Base-by-base conservation (phyloP, 306 rosid species). In the Glycine tomentella region DNA sequence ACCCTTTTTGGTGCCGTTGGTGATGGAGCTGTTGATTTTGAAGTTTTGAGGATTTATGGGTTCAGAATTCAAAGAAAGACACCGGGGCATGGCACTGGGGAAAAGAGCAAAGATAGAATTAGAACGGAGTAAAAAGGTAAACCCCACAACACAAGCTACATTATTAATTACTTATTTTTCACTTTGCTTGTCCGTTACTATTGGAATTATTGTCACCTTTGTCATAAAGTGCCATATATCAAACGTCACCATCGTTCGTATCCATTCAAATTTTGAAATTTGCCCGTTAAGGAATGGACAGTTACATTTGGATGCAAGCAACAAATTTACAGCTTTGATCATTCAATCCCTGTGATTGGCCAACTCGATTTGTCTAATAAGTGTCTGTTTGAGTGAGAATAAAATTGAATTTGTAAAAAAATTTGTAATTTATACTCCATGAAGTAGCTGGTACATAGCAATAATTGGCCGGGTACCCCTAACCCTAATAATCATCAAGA, bases 161-260 rank as follows among this genome's bases (percentile, higher is more conserved):
- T 4, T 66, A 63, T 16, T 61, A 34, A 3, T 38, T 25, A 25
- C 2, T 9, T 38, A 9, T 75, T 68, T 59, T 55, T 73, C 82
- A 72, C 95, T 89, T 90, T 88, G 64, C 86, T 84, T 84, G 87
- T 80, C 84, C 83, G 48, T 79, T 72, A 70, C 81, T 72, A 17
- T 58, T 59, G 80, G 82, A 76, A 80, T 86, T 70, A 76, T 80
- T 40, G 38, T 46, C 4, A 7, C 20, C 55, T 59, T 75, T 0
- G 40, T 80, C 74, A 83, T 40, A 57, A 42, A 51, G 78, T 10
- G 57, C 52, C 31, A 45, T 73, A 11, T 50, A 11, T 57, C 48
- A 56, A 58, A 40, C 31, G 59, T 80, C 80, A 55, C 73, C 15
- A 25, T 25, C 31, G 31, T 25, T 25, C 31, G 31, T 25, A 25